Base-by-base conservation (phyloP, 305 asterid species). In the Fraxinus albicans region DNA sequence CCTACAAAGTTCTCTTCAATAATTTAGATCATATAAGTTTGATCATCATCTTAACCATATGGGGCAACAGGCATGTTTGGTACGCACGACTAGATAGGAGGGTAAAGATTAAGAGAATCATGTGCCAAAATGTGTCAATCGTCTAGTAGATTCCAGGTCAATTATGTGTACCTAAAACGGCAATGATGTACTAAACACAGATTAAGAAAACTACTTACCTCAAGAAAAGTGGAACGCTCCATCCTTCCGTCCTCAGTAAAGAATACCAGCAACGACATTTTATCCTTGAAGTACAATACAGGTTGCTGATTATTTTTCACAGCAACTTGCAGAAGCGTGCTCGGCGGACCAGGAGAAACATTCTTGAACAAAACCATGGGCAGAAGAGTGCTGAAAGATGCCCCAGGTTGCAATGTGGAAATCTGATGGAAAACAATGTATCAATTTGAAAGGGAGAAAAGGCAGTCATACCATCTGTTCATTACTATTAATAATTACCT, bases 291-390 rank as follows among this genome's bases (percentile, higher is more conserved):
- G 86, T 96, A 96, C 97, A 97, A 95, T 3, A 93, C 97, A 69
- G 98, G 99, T 84, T 96, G 99, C 91, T 96, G 98, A 85, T 90
- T 96, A 85, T 95, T 96, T 85, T 95, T 96, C 90, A 96, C 93
- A 78, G 99, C 99, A 84, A 96, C 91, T 91, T 96, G 99, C 85
- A 96, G 89, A 88, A 91, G 89, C 76, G 95, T 83, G 83, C 83
- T 97, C 21, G 98, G 93, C 6, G 98, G 97, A 79, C 94, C 94
- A 74, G 97, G 94, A 73, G 98, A 90, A 31, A 93, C 36, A 84
- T 97, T 97, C 88, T 97, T 98, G 91, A 90, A 93, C 85, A 90
- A 83, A 84, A 94, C 97, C 99, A 97, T 95, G 1, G 99, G 99
- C 80, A 97, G 86, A 77, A 94, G 95, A 85, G 87, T 84, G 83